Evolutionary conservation across 768 basidiomycete genomes (phyloP).

Genomic region (Clathrus columnatus): DNA sequence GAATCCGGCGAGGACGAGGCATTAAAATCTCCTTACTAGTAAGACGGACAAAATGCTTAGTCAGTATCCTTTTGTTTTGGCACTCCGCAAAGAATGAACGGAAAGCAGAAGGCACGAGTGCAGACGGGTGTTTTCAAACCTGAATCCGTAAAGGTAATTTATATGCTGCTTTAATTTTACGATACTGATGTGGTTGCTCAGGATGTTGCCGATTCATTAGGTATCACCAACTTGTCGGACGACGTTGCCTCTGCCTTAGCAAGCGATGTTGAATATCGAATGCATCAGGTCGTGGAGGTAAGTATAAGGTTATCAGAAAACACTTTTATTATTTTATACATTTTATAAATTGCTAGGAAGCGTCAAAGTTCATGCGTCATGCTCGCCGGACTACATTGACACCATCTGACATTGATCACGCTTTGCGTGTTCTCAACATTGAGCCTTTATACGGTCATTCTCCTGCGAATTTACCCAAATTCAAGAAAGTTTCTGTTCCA

Average conservation of each 20-base stretch:
- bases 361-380: constrained; percentile 94
- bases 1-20: constrained; percentile 4
- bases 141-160: constrained; percentile 49
- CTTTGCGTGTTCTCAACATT: constrained; percentile 88
- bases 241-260: constrained; percentile 76
- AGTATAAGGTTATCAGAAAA: constrained; percentile 12
- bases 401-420: constrained; percentile 87
- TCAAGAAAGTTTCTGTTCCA: constrained; percentile 34
- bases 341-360: constrained; percentile 51
- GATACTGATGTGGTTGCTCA: constrained; percentile 23
- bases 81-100: constrained; percentile 23
- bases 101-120: constrained; percentile 38
- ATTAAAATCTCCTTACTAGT: no score
- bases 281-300: constrained; percentile 92
- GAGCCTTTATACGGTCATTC: constrained; percentile 90
- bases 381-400: constrained; percentile 84
- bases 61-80: neutral
- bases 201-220: constrained; percentile 89
- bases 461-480: constrained; percentile 52
- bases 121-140: constrained; percentile 52
- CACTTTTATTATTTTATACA: constrained; percentile 4
- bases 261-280: constrained; percentile 93
- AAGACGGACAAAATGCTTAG: neutral
- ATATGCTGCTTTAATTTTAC: neutral
- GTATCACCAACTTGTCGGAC: constrained; percentile 67